phyloP scores from a whole-genome alignment of 2,329 filamentous ascomycete genomes.

The Fusarium agapanthi region DNA sequence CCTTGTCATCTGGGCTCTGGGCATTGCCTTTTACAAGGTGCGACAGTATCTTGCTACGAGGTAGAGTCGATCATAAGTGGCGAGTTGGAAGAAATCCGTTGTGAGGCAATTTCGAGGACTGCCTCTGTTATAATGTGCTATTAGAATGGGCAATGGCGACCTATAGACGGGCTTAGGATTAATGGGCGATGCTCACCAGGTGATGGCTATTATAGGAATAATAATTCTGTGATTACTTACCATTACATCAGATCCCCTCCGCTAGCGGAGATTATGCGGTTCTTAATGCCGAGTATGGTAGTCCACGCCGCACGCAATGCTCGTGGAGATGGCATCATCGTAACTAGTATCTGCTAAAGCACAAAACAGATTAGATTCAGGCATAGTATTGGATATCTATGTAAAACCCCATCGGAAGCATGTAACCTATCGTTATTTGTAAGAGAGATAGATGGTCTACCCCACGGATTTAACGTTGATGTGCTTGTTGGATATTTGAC shows the following conservation, averaged over 20 bases:
- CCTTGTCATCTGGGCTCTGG: constrained; percentile 60
- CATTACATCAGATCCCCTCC: background rate
- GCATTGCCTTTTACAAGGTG: constrained; percentile 53
- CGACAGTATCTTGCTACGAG: constrained; percentile 7
- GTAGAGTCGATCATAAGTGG: background rate
- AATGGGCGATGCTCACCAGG: too few relatives aligned
- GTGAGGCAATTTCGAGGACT: background rate
- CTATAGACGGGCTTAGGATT: background rate
- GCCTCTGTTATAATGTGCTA: accelerated
- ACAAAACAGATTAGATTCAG: background rate
- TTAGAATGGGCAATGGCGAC: background rate
- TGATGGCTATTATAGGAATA: background rate
- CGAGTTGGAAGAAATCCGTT: background rate
- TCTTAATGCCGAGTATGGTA: background rate
- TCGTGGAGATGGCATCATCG: background rate
- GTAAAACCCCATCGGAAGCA: background rate
- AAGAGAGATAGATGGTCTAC: background rate
- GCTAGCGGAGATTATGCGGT: background rate
- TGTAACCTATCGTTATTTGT: background rate
- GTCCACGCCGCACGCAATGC: background rate
- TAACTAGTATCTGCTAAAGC: background rate
- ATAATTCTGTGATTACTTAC: accelerated
- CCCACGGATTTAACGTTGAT: background rate
- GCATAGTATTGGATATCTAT: background rate
- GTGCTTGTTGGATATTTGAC: background rate